Evolutionary conservation across 164 flowering plant species (phyloP).

Genomic region (Magnolia officinalis): DNA sequence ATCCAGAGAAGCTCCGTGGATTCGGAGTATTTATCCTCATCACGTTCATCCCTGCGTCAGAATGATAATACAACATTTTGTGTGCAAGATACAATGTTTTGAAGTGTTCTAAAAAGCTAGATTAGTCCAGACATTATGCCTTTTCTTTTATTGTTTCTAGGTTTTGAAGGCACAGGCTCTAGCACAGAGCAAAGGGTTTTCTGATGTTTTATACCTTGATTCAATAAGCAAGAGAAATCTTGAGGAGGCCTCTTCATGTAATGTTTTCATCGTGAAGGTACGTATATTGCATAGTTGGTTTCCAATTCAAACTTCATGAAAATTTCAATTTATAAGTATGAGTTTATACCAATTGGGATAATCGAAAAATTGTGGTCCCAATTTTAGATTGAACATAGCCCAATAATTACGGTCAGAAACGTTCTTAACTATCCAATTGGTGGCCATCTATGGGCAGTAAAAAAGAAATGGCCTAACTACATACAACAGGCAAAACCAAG

Average conservation of each 20-base stretch:
- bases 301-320: not conserved
- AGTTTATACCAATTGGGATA: not conserved
- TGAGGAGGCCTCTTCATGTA: conserved; percentile 71
- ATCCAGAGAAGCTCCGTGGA: no score
- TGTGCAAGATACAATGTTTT: not conserved
- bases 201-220: conserved; percentile 69
- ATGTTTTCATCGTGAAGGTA: conserved; percentile 74
- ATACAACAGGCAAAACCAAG: no score
- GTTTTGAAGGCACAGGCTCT: conserved; percentile 41
- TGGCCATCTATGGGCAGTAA: no score
- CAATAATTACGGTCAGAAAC: no score
- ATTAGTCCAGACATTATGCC: not conserved
- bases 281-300: not conserved
- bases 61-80: not conserved
- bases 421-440: no score
- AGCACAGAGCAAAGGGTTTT: conserved; percentile 59
- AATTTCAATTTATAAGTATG: not conserved
- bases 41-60: no score
- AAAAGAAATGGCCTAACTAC: no score
- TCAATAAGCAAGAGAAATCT: conserved; percentile 43
- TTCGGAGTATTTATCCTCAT: no score
- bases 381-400: no score
- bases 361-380: not conserved
- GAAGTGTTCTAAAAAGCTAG: not conserved
- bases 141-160: conserved; percentile 21